These are phyloP conservation scores for Chlorella sp. DNA, from an alignment of 139 green algal species.

Conservation along the genomic window DNA sequence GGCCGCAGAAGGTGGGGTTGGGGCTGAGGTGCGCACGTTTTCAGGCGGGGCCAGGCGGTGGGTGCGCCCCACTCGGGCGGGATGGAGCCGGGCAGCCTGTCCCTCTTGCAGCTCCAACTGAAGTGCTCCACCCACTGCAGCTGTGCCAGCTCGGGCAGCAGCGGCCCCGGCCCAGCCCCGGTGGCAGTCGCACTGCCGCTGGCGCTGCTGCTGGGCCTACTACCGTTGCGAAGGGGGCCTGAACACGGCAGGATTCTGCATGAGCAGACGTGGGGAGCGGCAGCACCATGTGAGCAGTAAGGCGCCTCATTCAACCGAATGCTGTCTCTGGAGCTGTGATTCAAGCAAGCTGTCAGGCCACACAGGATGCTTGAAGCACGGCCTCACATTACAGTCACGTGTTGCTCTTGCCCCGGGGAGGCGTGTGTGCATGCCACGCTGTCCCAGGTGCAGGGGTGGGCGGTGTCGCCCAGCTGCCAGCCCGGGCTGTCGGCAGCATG, in stretches of 20 bases:
- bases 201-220: too few species aligned
- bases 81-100: neutral
- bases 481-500: neutral
- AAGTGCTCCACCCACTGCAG: neutral
- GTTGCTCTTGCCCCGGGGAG: neutral
- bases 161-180: too few species aligned
- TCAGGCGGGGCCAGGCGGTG: neutral
- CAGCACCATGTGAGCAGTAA: neutral
- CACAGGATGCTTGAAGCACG: too few species aligned
- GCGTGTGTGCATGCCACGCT: neutral
- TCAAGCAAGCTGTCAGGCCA: too few species aligned
- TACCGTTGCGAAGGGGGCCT: too few species aligned
- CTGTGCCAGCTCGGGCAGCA: neutral
- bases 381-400: neutral
- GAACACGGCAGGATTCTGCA: too few species aligned
- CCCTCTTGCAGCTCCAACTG: neutral
- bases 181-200: too few species aligned
- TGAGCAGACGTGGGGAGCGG: too few species aligned
- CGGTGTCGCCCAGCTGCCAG: neutral
- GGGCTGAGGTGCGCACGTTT: neutral
- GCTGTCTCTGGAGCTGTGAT: too few species aligned
- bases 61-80: neutral
- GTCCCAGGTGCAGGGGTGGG: neutral
- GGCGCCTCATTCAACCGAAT: neutral
- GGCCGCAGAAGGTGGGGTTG: too few species aligned